Evolutionary conservation across 176 grass and related monocot species (phyloP).

Genomic region (Lolium rigidum): DNA sequence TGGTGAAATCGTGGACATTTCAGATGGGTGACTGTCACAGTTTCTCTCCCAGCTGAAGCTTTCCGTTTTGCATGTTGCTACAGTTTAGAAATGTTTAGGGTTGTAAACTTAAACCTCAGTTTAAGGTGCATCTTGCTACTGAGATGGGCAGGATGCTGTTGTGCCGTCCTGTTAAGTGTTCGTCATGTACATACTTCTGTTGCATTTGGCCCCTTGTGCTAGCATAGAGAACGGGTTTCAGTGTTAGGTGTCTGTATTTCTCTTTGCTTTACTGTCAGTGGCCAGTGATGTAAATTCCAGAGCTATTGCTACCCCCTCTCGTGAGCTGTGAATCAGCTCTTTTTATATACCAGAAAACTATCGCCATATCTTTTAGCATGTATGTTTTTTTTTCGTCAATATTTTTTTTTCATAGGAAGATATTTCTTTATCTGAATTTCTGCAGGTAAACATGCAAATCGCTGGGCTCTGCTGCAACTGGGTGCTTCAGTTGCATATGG

Average conservation of each 20-base stretch:
- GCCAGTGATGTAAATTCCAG: neutral
- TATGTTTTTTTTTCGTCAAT: neutral
- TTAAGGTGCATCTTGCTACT: constrained; percentile 18
- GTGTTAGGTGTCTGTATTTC: neutral
- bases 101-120: neutral
- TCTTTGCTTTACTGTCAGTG: neutral
- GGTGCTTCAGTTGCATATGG: neutral
- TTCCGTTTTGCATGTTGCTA: no score
- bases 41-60: neutral
- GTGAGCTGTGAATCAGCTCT: neutral
- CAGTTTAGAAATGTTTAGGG: neutral
- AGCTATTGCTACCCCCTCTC: neutral
- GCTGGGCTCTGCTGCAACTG: neutral
- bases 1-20: constrained; percentile 53
- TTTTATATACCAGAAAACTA: neutral
- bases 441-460: neutral
- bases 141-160: neutral
- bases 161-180: constrained; percentile 5
- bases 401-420: neutral
- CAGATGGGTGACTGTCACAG: constrained; percentile 47
- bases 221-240: neutral
- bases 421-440: neutral
- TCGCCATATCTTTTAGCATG: neutral
- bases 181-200: constrained; percentile 18
- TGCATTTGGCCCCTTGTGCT: neutral